phyloP scores from a whole-genome alignment of 768 basidiomycete species.

The Flagelloscypha sp. region DNA sequence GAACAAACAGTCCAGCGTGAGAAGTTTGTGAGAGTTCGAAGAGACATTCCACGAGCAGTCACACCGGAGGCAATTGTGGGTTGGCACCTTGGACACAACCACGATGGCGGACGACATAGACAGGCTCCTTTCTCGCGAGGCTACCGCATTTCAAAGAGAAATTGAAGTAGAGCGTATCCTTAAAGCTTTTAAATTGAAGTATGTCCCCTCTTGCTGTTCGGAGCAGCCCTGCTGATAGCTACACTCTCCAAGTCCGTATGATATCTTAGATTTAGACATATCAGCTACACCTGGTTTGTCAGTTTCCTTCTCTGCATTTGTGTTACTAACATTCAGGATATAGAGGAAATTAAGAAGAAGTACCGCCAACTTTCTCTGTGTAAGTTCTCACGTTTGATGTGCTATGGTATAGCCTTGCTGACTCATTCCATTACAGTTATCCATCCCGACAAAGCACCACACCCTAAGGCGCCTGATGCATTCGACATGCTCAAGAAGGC shows the following conservation, averaged over 20 bases:
- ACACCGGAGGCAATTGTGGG: too few species aligned
- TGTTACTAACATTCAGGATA: too few species aligned
- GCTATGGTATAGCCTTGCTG: constrained; percentile 3
- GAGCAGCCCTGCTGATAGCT: neutral
- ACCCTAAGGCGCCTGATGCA: constrained; percentile 82
- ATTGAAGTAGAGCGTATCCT: constrained; percentile 88
- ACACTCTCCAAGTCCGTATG: constrained; percentile 67
- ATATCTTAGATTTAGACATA: constrained; percentile 77
- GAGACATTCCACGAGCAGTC: too few species aligned
- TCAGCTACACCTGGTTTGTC: constrained; percentile 53
- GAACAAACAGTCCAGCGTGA: too few species aligned
- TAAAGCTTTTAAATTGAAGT: constrained; percentile 96
- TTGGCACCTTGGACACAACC: too few species aligned
- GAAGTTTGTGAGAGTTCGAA: too few species aligned
- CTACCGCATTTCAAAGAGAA: constrained; percentile 80
- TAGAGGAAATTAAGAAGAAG: constrained; percentile 87
- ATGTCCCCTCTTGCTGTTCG: constrained; percentile 16
- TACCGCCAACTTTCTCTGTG: constrained; percentile 81
- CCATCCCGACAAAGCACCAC: constrained; percentile 95
- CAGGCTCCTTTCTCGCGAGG: constrained; percentile 69
- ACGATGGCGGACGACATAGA: constrained; percentile 58
- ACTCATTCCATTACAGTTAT: constrained; percentile 59
- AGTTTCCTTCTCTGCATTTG: too few species aligned
- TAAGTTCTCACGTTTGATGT: constrained; percentile 30
- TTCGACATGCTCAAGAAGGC: constrained; percentile 95